Conservation (phyloP, 2,329 filamentous ascomycete genomes). For the Spiromastix sp. region DNA sequence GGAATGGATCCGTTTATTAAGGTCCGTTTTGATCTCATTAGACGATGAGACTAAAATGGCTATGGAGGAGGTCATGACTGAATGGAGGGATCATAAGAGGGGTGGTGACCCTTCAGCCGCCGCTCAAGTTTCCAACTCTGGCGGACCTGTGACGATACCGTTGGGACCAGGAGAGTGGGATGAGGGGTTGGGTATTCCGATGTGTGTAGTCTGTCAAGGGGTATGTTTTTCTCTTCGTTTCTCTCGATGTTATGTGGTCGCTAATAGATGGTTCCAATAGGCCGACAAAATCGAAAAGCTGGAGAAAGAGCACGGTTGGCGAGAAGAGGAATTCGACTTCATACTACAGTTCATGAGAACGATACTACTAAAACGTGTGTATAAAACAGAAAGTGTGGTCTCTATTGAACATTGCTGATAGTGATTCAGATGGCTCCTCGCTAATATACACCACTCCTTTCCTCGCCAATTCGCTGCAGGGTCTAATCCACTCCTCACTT, state of each 20-base stretch:
- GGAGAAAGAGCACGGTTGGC: slow-evolving; percentile 85
- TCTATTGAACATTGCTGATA: not conserved
- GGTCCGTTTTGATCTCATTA: slow-evolving; percentile 63
- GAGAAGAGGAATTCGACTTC: slow-evolving; percentile 93
- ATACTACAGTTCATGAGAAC: slow-evolving; percentile 89
- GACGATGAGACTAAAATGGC: slow-evolving; percentile 67
- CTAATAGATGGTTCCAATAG: too few relatives aligned
- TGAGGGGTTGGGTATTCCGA: slow-evolving; percentile 71
- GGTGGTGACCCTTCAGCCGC: slow-evolving; percentile 49
- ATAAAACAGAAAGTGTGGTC: slow-evolving; percentile 13
- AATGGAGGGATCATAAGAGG: slow-evolving; percentile 67
- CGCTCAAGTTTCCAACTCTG: slow-evolving; percentile 45
- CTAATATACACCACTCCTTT: slow-evolving; percentile 77
- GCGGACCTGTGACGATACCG: slow-evolving; percentile 61
- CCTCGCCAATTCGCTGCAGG: slow-evolving; percentile 64
- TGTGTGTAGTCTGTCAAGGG: slow-evolving; percentile 95
- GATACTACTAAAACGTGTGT: slow-evolving; percentile 71
- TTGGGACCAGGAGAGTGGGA: slow-evolving; percentile 88
- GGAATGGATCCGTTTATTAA: slow-evolving; percentile 79
- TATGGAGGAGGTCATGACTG: slow-evolving; percentile 76
- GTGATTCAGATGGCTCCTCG: slow-evolving; percentile 62
- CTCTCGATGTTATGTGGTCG: not conserved
- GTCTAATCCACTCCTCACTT: slow-evolving; percentile 72
- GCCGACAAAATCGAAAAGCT: slow-evolving; percentile 82
- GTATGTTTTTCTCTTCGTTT: slow-evolving; percentile 39